These are phyloP conservation scores for Petrea volubilis DNA, from an alignment of 257 asterid genomes.

Conservation along the genomic window DNA sequence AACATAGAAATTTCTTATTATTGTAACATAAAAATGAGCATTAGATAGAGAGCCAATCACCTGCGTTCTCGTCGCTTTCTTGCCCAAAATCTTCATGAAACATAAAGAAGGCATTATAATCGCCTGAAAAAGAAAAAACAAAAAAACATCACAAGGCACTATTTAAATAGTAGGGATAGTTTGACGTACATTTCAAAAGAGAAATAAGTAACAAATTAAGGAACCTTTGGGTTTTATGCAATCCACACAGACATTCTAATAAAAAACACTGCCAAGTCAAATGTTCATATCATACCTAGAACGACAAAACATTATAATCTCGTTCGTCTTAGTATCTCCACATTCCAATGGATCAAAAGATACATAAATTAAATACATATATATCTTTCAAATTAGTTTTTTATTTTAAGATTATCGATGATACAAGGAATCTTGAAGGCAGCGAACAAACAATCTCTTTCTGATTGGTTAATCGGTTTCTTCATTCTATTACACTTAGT, in stretches of 20 bases:
- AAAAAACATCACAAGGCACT: conserved; percentile 4
- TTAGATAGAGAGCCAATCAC: conserved; percentile 22
- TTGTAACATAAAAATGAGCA: not conserved
- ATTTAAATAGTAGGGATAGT: not conserved
- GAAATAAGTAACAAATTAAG: not conserved
- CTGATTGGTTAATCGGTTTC: too few species aligned
- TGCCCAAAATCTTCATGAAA: conserved; percentile 63
- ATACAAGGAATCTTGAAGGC: too few species aligned
- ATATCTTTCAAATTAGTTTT: too few species aligned
- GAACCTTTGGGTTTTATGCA: conserved; percentile 8
- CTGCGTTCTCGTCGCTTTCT: conserved; percentile 62
- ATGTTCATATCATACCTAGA: conserved; percentile 25
- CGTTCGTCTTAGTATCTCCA: not conserved
- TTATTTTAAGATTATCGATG: too few species aligned
- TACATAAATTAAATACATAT: too few species aligned
- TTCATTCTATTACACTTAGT: too few species aligned
- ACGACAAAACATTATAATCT: conserved; percentile 22
- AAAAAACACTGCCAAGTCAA: not conserved
- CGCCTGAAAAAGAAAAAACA: conserved; percentile 45
- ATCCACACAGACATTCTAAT: conserved; percentile 15
- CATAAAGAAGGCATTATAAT: conserved; percentile 71
- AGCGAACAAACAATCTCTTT: too few species aligned
- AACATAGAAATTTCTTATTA: too few species aligned
- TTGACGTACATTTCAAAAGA: too few species aligned
- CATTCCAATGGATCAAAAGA: conserved; percentile 17